Percentiles rank a stretch among this genome's conserved stretches.
These are phyloP conservation scores for Alternaria sp. DNA, from an alignment of 2,329 filamentous ascomycete species.

Conservation along the genomic window DNA sequence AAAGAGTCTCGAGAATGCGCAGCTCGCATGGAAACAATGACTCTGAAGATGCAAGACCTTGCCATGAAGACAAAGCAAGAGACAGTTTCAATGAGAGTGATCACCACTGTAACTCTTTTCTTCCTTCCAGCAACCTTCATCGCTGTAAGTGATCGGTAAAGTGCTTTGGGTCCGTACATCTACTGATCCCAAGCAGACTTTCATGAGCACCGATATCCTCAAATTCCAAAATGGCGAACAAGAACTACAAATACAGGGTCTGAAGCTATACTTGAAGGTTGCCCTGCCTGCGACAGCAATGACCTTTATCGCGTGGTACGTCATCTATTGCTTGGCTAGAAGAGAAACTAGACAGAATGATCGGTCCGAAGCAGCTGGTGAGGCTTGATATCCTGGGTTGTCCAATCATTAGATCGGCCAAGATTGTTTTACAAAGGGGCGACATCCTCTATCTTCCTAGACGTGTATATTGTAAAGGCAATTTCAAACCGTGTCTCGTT, in stretches of 20 bases:
- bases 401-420: not conserved
- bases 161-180: not conserved
- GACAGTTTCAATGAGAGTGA: conserved; percentile 55
- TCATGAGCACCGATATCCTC: conserved; percentile 55
- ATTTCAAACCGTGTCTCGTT: too few relatives aligned
- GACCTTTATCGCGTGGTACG: conserved; percentile 49
- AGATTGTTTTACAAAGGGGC: too few relatives aligned
- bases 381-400: not conserved
- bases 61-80: conserved; percentile 51
- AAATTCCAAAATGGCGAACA: conserved; percentile 26
- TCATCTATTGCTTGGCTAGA: conserved; percentile 44
- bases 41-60: conserved; percentile 39
- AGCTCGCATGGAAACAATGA: conserved; percentile 42
- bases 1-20: conserved; percentile 31
- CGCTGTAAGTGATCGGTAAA: conserved; percentile 42
- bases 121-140: conserved; percentile 57
- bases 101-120: conserved; percentile 55
- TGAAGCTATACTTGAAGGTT: conserved; percentile 46
- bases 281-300: conserved; percentile 48
- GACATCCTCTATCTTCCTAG: too few relatives aligned
- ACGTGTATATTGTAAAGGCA: too few relatives aligned
- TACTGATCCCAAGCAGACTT: conserved; percentile 40
- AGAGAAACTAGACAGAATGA: conserved; percentile 3
- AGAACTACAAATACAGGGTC: conserved; percentile 24
- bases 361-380: not conserved